phyloP scores from a whole-genome alignment of 345 rosid genomes.

The Ceriops tagal region DNA sequence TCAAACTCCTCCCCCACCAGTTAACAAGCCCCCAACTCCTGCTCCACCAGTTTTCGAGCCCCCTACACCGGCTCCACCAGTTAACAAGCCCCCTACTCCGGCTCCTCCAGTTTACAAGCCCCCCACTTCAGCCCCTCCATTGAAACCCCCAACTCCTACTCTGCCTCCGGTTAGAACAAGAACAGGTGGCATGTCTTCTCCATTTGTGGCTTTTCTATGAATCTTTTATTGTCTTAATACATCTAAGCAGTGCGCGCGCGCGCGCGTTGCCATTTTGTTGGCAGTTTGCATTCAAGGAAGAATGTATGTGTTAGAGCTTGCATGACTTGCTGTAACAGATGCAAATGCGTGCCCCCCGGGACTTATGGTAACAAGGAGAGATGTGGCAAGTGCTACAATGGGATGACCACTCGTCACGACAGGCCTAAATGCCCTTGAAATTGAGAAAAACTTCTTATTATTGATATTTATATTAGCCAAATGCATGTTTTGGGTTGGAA shows the following conservation, averaged over 20 bases:
- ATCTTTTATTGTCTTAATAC: too few species aligned
- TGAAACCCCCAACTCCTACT: constrained; percentile 11
- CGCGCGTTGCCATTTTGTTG: neutral
- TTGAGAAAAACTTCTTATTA: too few species aligned
- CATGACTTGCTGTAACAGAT: constrained; percentile 19
- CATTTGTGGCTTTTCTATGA: too few species aligned
- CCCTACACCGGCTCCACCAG: constrained; percentile 13
- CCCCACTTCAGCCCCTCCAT: neutral
- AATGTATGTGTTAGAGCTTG: constrained; percentile 18
- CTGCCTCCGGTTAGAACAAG: constrained; percentile 44
- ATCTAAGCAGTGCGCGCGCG: neutral
- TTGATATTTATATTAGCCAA: too few species aligned
- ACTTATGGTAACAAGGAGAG: constrained; percentile 18
- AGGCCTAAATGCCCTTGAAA: constrained; percentile 19
- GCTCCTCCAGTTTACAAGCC: too few species aligned
- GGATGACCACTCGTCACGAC: constrained; percentile 17
- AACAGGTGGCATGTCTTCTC: constrained; percentile 32
- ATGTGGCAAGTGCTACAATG: constrained; percentile 20
- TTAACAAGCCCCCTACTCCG: neutral
- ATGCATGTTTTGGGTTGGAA: neutral
- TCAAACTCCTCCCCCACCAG: constrained; percentile 9
- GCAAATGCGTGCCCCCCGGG: constrained; percentile 25
- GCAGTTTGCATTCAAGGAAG: constrained; percentile 46
- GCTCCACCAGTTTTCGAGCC: constrained; percentile 16
- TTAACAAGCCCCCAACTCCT: constrained; percentile 9